Conservation (phyloP, 805 yeast species). For the Candida takata region DNA sequence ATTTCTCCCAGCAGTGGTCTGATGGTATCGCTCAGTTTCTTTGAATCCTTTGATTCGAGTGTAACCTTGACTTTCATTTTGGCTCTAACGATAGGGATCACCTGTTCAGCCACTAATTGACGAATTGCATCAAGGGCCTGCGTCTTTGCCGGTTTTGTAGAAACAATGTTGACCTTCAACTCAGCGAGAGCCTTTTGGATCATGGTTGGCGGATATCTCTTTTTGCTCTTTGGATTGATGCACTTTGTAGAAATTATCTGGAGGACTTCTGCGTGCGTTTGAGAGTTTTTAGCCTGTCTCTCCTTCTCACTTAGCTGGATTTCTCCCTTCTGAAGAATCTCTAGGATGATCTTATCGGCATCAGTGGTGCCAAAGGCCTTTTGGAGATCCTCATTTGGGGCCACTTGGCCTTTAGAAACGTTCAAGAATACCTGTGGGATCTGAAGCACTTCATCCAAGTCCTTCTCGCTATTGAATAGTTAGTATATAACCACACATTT, state of each 20-base stretch:
- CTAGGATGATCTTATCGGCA: slow-evolving; percentile 65
- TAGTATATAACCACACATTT: too few species aligned
- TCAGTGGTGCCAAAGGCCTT: slow-evolving; percentile 72
- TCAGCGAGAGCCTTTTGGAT: slow-evolving; percentile 79
- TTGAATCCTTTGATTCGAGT: slow-evolving; percentile 47
- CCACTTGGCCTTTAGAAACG: slow-evolving; percentile 91
- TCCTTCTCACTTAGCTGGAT: slow-evolving; percentile 93
- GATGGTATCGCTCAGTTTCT: slow-evolving; percentile 35
- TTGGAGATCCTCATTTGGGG: slow-evolving; percentile 75
- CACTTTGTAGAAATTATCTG: slow-evolving; percentile 84
- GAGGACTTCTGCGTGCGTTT: slow-evolving; percentile 74
- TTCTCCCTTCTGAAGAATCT: slow-evolving; percentile 86
- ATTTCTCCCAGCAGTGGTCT: slow-evolving; percentile 35
- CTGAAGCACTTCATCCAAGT: slow-evolving; percentile 91
- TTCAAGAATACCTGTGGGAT: slow-evolving; percentile 91
- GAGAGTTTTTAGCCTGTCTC: slow-evolving; percentile 65
- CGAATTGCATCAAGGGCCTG: slow-evolving; percentile 92
- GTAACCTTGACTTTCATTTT: slow-evolving; percentile 79
- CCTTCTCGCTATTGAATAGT: slow-evolving; percentile 51
- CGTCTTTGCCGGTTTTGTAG: slow-evolving; percentile 69
- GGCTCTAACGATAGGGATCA: slow-evolving; percentile 91
- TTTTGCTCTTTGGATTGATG: slow-evolving; percentile 81
- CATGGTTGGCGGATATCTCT: slow-evolving; percentile 92
- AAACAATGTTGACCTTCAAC: slow-evolving; percentile 69
- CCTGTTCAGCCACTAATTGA: slow-evolving; percentile 64